These are phyloP conservation scores for Ammopiptanthus mongolicus DNA, from an alignment of 306 rosid genomes.

Conservation along the genomic window DNA sequence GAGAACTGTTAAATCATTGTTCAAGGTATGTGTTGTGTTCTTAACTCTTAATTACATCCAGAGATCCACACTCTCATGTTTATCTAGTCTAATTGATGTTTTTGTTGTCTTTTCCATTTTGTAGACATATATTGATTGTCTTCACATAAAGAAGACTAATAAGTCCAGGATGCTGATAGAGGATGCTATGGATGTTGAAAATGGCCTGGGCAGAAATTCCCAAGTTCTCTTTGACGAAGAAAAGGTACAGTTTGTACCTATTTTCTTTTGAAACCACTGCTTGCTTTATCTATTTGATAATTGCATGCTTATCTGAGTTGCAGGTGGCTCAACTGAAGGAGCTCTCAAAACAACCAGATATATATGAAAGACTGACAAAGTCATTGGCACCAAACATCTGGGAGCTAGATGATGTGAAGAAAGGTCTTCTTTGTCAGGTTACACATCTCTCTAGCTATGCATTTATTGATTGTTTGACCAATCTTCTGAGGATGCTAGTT, in stretches of 20 bases:
- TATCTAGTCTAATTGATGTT: conserved; percentile 2
- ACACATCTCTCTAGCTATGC: not conserved
- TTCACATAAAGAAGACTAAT: conserved; percentile 82
- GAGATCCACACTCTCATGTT: not conserved
- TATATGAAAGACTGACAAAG: conserved; percentile 79
- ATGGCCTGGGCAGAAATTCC: conserved; percentile 24
- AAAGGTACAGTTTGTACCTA: conserved; percentile 38
- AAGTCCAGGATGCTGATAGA: conserved; percentile 84
- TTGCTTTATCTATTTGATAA: conserved; percentile 8
- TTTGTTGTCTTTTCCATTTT: conserved; percentile 20
- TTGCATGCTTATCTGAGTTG: conserved; percentile 25
- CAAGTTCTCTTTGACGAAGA: conserved; percentile 56
- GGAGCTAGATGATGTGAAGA: conserved; percentile 96
- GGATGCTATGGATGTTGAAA: conserved; percentile 57
- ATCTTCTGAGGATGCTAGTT: not conserved
- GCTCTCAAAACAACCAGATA: conserved; percentile 74
- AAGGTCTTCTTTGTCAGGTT: conserved; percentile 98
- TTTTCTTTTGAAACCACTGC: not conserved
- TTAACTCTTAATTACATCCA: not conserved
- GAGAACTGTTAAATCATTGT: conserved; percentile 91
- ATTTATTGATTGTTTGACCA: conserved; percentile 14
- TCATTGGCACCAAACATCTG: conserved; percentile 97
- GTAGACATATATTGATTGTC: conserved; percentile 95
- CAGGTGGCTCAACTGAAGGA: conserved; percentile 80
- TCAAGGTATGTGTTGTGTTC: conserved; percentile 48